phyloP scores from a whole-genome alignment of 345 rosid species.

The Psidium guajava region DNA sequence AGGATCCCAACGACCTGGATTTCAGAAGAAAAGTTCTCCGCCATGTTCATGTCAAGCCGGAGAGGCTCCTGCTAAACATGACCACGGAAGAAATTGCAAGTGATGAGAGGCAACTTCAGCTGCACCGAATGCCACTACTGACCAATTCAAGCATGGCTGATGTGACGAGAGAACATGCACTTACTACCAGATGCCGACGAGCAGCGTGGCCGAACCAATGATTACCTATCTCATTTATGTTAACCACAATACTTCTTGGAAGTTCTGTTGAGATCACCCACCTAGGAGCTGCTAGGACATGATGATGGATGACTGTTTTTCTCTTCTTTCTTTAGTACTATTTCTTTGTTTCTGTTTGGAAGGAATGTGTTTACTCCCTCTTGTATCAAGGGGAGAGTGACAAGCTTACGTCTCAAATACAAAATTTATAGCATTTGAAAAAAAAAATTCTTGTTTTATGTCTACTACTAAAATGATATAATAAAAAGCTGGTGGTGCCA shows the following conservation, averaged over 20 bases:
- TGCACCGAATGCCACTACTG: slow-evolving; percentile 29
- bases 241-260: slow-evolving; percentile 37
- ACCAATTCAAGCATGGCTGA: slow-evolving; percentile 34
- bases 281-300: not conserved
- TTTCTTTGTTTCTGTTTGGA: not conserved
- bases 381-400: no score
- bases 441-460: not conserved
- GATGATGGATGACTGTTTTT: not conserved
- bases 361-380: no score
- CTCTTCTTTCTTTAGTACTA: not conserved
- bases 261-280: slow-evolving; percentile 18
- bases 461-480: not conserved
- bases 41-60: slow-evolving; percentile 14
- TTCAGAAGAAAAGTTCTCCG: slow-evolving; percentile 41
- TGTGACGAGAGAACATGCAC: slow-evolving; percentile 28
- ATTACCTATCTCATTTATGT: slow-evolving; percentile 39
- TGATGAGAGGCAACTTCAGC: slow-evolving; percentile 18
- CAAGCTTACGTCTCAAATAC: no score
- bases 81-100: slow-evolving; percentile 40
- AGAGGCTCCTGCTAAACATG: slow-evolving; percentile 19
- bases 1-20: slow-evolving; percentile 41
- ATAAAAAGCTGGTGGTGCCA: not conserved
- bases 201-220: slow-evolving; percentile 56
- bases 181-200: slow-evolving; percentile 37
- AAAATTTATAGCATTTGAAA: not conserved